Conservation (phyloP, 2,329 filamentous ascomycete genomes). For the Monilinia vaccinii-corymbosi region DNA sequence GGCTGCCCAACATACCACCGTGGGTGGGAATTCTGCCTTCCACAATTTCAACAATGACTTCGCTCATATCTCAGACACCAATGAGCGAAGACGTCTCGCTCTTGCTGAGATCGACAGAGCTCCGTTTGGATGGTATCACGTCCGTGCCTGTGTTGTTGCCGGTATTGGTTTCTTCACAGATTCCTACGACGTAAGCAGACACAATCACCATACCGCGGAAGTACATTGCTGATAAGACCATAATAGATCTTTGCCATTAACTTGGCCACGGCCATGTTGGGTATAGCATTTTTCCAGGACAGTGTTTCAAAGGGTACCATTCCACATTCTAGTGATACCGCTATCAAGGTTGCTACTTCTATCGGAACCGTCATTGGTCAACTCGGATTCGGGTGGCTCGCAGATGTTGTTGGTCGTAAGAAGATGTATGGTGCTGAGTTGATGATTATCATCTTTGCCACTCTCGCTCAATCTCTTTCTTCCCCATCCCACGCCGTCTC, state of each 20-base stretch:
- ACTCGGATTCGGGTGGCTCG: conserved; percentile 68
- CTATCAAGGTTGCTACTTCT: conserved; percentile 78
- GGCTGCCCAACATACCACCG: conserved; percentile 59
- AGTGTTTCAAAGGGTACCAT: conserved; percentile 40
- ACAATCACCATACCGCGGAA: conserved; percentile 29
- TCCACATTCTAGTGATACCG: conserved; percentile 60
- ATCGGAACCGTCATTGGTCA: conserved; percentile 79
- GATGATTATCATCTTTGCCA: conserved; percentile 72
- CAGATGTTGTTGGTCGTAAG: conserved; percentile 70
- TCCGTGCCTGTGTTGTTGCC: conserved; percentile 65
- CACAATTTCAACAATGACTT: conserved; percentile 75
- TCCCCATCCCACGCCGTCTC: conserved; percentile 54
- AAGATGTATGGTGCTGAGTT: conserved; percentile 71
- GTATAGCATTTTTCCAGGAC: conserved; percentile 24
- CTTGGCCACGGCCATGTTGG: conserved; percentile 27
- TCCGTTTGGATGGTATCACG: conserved; percentile 72
- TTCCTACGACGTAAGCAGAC: conserved; percentile 67
- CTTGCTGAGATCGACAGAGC: conserved; percentile 76
- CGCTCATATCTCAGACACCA: conserved; percentile 55
- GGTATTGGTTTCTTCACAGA: conserved; percentile 87
- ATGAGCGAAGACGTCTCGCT: conserved; percentile 69
- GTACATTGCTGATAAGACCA: conserved; percentile 11
- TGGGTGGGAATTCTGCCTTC: conserved; percentile 61
- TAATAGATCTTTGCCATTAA: conserved; percentile 29
- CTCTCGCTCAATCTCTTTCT: conserved; percentile 60